Evolutionary conservation across 768 basidiomycete genomes (phyloP).

Genomic region (Pleurotus tuoliensis): DNA sequence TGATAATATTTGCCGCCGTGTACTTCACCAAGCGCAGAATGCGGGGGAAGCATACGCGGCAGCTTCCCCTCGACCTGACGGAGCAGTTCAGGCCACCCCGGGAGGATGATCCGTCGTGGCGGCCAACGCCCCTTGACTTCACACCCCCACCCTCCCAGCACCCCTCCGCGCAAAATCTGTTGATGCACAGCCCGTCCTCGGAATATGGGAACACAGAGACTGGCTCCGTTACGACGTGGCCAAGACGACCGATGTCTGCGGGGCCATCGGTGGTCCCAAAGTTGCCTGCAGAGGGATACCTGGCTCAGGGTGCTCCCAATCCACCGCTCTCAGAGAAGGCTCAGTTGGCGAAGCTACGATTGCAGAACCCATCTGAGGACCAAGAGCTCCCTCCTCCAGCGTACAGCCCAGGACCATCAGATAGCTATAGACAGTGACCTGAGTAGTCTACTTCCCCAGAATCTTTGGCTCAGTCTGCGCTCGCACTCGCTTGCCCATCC

Average conservation of each 20-base stretch:
- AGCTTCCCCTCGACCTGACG: neutral
- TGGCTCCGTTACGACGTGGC: neutral
- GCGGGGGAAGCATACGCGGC: neutral
- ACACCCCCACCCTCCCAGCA: neutral
- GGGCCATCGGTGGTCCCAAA: neutral
- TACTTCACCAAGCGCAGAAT: neutral
- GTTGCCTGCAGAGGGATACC: neutral
- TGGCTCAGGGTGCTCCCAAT: neutral
- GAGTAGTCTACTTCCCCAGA: too few species aligned
- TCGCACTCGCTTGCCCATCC: too few species aligned
- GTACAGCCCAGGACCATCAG: neutral
- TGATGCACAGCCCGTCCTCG: neutral
- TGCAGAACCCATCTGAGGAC: constrained; percentile 1
- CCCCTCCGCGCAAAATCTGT: neutral
- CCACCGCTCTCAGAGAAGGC: neutral
- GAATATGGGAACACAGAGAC: neutral
- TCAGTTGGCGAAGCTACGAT: neutral
- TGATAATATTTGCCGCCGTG: neutral
- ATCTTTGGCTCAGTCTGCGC: too few species aligned
- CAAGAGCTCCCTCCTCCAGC: neutral
- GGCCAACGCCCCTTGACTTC: neutral
- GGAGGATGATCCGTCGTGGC: neutral
- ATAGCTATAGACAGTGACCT: neutral
- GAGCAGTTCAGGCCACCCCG: neutral
- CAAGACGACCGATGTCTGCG: neutral